Conservation (phyloP, 805 yeast genomes). For the Yueomyces sinensis region DNA sequence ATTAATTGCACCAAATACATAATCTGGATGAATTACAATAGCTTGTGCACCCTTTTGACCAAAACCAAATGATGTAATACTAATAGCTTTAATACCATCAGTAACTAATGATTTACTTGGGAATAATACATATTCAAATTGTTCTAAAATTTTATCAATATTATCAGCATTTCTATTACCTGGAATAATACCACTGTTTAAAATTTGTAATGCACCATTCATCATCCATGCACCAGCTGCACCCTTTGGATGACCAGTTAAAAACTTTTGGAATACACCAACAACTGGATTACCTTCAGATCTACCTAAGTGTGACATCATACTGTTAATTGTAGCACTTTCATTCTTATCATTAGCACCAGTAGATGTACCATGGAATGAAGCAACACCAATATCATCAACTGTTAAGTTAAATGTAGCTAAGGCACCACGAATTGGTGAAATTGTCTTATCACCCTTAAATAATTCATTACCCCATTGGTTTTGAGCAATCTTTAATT, state of each 20-base stretch:
- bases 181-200: constrained; percentile 88
- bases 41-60: constrained; percentile 99
- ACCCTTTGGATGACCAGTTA: constrained; percentile 99
- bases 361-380: constrained; percentile 99
- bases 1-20: constrained; percentile 74
- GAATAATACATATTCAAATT: constrained; percentile 79
- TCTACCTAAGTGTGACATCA: constrained; percentile 94
- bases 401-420: constrained; percentile 87
- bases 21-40: constrained; percentile 81
- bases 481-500: constrained; percentile 75
- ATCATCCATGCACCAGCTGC: constrained; percentile 99
- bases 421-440: constrained; percentile 94
- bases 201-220: constrained; percentile 92
- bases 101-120: constrained; percentile 91
- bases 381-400: constrained; percentile 92
- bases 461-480: constrained; percentile 95
- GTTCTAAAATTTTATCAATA: constrained; percentile 70
- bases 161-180: constrained; percentile 99
- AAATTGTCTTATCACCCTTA: constrained; percentile 81
- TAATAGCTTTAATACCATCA: constrained; percentile 94
- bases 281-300: constrained; percentile 94
- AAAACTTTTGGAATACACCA: constrained; percentile 97
- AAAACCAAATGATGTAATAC: constrained; percentile 95
- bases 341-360: constrained; percentile 98
- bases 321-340: constrained; percentile 75